Conservation (phyloP, 2,329 filamentous ascomycete genomes). For the Fusarium penzigii region DNA sequence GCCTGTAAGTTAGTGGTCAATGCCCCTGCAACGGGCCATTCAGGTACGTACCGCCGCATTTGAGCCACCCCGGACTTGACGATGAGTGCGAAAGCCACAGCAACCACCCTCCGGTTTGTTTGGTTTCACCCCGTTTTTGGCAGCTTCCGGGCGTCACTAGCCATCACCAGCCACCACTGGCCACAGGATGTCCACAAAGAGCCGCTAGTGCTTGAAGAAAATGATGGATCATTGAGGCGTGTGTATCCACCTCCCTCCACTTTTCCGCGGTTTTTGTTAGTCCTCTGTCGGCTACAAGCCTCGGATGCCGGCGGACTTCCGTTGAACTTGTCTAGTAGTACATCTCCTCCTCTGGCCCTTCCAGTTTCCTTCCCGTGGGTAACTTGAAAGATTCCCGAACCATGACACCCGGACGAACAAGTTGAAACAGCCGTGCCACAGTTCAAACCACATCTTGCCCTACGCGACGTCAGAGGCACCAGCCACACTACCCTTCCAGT, state of each 20-base stretch:
- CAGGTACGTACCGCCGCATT: too few species aligned
- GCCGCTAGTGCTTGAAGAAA: slow-evolving; percentile 6
- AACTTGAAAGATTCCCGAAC: too few species aligned
- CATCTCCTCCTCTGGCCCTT: neutral
- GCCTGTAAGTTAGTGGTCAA: too few species aligned
- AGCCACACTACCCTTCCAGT: neutral
- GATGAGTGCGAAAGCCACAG: slow-evolving; percentile 12
- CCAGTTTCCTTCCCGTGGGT: too few species aligned
- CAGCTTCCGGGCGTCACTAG: slow-evolving; percentile 13
- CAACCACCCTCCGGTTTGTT: slow-evolving; percentile 3
- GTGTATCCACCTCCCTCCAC: slow-evolving; percentile 22
- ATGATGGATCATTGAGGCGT: slow-evolving; percentile 15
- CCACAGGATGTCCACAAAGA: slow-evolving; percentile 18
- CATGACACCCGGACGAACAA: neutral
- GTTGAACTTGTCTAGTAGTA: slow-evolving; percentile 3
- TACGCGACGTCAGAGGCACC: neutral
- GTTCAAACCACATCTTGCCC: neutral
- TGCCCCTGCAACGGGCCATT: too few species aligned
- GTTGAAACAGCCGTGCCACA: neutral
- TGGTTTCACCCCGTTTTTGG: neutral
- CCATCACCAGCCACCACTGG: slow-evolving; percentile 22
- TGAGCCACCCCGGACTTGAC: too few species aligned
- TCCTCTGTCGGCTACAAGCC: slow-evolving; percentile 29
- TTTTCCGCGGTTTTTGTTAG: slow-evolving; percentile 30
- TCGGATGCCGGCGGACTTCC: slow-evolving; percentile 34